phyloP scores from a whole-genome alignment of 495 filamentous ascomycete genomes.

The Hypoxylon rickii region DNA sequence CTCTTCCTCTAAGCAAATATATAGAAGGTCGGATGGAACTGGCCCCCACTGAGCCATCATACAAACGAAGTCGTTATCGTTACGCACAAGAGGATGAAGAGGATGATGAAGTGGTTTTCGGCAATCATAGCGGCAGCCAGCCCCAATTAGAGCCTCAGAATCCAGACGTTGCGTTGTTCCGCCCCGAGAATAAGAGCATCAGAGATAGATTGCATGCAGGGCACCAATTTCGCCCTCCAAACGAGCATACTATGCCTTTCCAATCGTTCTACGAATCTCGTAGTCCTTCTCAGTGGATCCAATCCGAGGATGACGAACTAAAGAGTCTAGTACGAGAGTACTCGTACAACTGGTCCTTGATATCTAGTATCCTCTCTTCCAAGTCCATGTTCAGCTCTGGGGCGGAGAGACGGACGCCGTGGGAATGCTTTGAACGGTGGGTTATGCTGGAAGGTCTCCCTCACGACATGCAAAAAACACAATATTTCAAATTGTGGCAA shows the following conservation, averaged over 20 bases:
- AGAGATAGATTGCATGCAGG: conserved; percentile 89
- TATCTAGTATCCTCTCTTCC: conserved; percentile 75
- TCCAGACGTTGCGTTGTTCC: conserved; percentile 82
- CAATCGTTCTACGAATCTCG: conserved; percentile 87
- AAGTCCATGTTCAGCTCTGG: conserved; percentile 77
- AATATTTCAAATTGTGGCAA: conserved; percentile 88
- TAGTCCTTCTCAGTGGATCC: conserved; percentile 86
- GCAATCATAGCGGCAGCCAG: conserved; percentile 45
- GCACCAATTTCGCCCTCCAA: conserved; percentile 91
- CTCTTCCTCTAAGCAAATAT: conserved; percentile 86
- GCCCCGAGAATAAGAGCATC: conserved; percentile 85
- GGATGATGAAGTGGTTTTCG: conserved; percentile 58
- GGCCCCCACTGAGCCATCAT: conserved; percentile 64
- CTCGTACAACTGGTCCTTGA: conserved; percentile 95
- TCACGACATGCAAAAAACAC: conserved; percentile 87
- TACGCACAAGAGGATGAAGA: conserved; percentile 72
- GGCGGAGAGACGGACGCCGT: conserved; percentile 88
- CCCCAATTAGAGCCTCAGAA: conserved; percentile 66
- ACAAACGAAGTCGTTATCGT: conserved; percentile 78
- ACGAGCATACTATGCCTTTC: conserved; percentile 84
- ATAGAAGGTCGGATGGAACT: conserved; percentile 79
- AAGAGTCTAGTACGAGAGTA: conserved; percentile 85
- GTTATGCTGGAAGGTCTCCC: conserved; percentile 85
- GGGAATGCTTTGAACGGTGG: conserved; percentile 99
- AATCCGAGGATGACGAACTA: conserved; percentile 85